Conservation (phyloP, 1,284 basidiomycete genomes). For the Dichomitus squalens region DNA sequence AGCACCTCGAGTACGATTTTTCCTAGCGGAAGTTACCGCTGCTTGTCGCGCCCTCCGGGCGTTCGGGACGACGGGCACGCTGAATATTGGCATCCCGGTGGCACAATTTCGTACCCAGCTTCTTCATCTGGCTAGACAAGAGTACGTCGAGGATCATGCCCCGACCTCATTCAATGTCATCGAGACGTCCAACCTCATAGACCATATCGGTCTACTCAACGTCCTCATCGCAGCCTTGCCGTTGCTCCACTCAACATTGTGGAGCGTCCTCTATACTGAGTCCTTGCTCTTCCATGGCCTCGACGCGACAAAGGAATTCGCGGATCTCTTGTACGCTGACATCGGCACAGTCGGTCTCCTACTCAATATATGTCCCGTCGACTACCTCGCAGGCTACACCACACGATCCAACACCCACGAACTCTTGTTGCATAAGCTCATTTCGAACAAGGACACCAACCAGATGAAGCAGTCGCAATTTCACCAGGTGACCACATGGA, state of each 20-base stretch:
- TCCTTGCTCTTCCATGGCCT: constrained; percentile 34
- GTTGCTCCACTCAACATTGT: neutral
- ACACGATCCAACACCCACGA: constrained; percentile 47
- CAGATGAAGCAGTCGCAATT: too few species aligned
- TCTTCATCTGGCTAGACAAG: constrained; percentile 5
- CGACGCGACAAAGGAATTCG: constrained; percentile 34
- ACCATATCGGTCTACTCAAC: constrained; percentile 20
- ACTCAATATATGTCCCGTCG: constrained; percentile 43
- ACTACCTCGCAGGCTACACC: constrained; percentile 45
- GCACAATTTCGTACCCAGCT: constrained; percentile 8
- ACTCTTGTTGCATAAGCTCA: constrained; percentile 24
- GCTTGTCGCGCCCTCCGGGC: neutral
- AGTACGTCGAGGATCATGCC: constrained; percentile 11
- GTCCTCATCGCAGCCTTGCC: constrained; percentile 12
- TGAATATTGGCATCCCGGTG: neutral
- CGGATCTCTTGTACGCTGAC: constrained; percentile 41
- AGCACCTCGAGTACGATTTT: too few species aligned
- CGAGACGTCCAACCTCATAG: constrained; percentile 24
- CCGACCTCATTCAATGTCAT: constrained; percentile 22
- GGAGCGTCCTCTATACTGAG: constrained; percentile 38
- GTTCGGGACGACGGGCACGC: neutral
- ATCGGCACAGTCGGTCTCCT: constrained; percentile 41
- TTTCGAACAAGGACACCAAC: neutral
- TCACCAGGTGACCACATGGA: constrained; percentile 49
- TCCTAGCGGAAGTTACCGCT: constrained; percentile 11